These are phyloP conservation scores for Daldinia vernicosa DNA, from an alignment of 495 filamentous ascomycete species.

Conservation along the genomic window DNA sequence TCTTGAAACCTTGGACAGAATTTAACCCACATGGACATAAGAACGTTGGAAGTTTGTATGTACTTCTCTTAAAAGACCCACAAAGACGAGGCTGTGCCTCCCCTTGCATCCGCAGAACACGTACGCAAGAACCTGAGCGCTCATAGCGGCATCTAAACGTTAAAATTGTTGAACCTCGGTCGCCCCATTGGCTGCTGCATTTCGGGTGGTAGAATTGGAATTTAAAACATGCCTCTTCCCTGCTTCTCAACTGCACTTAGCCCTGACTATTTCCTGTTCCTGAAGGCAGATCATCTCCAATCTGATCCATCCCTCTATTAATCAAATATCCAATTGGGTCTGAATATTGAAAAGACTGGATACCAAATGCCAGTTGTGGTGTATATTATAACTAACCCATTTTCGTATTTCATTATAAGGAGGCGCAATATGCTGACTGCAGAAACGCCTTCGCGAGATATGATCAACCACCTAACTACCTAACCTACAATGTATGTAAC, in stretches of 20 bases:
- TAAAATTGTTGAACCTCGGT: no score
- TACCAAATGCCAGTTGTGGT: conserved; percentile 8
- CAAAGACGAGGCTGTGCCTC: conserved; percentile 35
- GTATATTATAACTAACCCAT: not conserved
- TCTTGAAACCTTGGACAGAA: conserved; percentile 1
- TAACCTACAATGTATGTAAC: no score
- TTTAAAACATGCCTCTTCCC: conserved; percentile 25
- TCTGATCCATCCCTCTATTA: conserved; percentile 24
- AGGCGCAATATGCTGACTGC: conserved; percentile 20
- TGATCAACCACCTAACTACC: not conserved
- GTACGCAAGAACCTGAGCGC: conserved; percentile 15
- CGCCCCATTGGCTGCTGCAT: no score
- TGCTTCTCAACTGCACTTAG: conserved; percentile 7
- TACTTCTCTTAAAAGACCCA: conserved; percentile 13
- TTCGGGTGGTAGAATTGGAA: not conserved
- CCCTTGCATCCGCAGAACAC: conserved; percentile 35
- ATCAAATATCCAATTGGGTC: not conserved
- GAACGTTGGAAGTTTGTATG: not conserved
- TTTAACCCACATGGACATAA: not conserved
- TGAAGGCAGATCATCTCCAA: conserved; percentile 31
- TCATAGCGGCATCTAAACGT: not conserved
- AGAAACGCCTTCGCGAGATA: not conserved
- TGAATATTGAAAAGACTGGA: conserved; percentile 1
- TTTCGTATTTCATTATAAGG: not conserved
- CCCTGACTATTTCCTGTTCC: conserved; percentile 28